These are phyloP conservation scores for Cenchrus americanus DNA, from an alignment of 176 grass and related monocot species.

Conservation along the genomic window DNA sequence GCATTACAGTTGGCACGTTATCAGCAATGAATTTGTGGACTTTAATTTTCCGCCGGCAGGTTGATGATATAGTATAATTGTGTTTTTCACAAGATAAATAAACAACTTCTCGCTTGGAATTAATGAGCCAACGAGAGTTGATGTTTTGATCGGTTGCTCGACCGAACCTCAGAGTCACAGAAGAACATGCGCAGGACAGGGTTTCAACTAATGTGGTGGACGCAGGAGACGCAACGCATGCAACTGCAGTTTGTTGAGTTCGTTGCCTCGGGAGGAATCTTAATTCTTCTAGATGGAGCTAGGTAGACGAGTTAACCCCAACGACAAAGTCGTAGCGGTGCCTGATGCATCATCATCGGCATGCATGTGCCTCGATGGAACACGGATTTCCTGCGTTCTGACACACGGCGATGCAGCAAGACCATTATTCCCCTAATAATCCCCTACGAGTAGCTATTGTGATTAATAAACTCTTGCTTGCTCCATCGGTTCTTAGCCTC, in stretches of 20 bases:
- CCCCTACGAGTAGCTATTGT: background rate
- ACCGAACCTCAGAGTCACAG: background rate
- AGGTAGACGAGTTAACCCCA: background rate
- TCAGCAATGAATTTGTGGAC: background rate
- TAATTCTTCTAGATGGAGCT: background rate
- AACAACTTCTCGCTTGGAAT: background rate
- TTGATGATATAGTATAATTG: background rate
- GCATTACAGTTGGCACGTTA: conserved; percentile 3
- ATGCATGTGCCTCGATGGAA: conserved; percentile 33
- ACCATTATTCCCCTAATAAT: conserved; percentile 17
- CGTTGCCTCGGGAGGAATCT: conserved; percentile 13
- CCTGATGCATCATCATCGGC: background rate
- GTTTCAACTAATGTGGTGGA: conserved; percentile 5
- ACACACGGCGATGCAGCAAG: conserved; percentile 15
- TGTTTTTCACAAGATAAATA: background rate
- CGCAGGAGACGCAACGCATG: background rate
- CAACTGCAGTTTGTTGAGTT: background rate
- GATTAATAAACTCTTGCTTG: background rate
- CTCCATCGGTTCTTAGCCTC: background rate
- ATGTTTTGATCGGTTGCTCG: background rate
- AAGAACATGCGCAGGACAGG: conserved; percentile 37
- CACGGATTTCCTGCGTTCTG: conserved; percentile 13
- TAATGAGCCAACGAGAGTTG: background rate
- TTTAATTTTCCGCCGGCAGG: background rate
- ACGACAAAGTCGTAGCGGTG: conserved; percentile 8